Conservation (phyloP, 805 yeast genomes). For the Brettanomyces naardenensis region DNA sequence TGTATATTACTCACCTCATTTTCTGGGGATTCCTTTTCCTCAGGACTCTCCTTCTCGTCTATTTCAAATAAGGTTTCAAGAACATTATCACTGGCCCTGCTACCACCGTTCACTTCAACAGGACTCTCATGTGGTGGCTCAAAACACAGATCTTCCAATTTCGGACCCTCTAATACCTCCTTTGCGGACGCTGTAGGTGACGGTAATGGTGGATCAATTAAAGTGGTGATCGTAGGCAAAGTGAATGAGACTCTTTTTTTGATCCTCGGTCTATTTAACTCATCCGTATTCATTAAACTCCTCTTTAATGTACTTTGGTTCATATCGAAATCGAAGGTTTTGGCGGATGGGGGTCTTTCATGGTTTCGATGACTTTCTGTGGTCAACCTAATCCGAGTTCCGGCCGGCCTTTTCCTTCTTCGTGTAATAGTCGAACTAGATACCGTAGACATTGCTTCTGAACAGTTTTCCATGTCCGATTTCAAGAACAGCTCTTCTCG, state of each 20-base stretch:
- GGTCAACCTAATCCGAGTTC: too few relatives aligned
- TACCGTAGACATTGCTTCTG: neutral
- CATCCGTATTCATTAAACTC: too few relatives aligned
- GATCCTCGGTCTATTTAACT: neutral
- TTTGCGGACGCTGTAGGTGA: neutral
- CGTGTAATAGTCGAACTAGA: neutral
- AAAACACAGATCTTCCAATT: slow-evolving; percentile 1
- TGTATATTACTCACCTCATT: neutral
- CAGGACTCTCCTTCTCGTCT: neutral
- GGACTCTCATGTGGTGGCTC: slow-evolving; percentile 3
- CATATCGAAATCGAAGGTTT: too few relatives aligned
- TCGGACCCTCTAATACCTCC: neutral
- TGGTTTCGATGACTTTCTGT: too few relatives aligned
- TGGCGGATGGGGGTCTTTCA: too few relatives aligned
- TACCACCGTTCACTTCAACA: neutral
- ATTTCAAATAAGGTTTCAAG: too few relatives aligned
- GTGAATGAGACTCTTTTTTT: neutral
- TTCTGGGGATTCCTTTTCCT: neutral
- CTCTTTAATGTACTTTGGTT: too few relatives aligned
- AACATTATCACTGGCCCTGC: neutral
- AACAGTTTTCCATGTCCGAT: neutral
- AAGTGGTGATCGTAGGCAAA: neutral
- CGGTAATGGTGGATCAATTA: neutral
- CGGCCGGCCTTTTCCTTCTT: slow-evolving; percentile 1
- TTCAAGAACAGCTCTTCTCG: neutral